These are phyloP conservation scores for Ascocoryne sarcoides DNA, from an alignment of 2,329 filamentous ascomycete genomes.

Conservation along the genomic window DNA sequence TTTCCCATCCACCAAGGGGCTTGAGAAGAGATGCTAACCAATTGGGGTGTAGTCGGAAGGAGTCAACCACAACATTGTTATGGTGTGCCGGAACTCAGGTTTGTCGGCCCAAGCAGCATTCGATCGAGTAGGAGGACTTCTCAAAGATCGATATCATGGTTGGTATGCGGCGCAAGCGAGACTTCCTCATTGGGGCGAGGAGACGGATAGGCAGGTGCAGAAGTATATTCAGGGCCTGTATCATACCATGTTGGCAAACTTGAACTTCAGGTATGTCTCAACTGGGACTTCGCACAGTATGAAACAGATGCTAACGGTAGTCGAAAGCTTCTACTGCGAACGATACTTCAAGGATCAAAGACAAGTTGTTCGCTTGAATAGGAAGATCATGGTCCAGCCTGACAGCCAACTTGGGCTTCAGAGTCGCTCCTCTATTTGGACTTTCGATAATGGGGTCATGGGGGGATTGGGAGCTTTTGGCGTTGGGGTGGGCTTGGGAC, in stretches of 20 bases:
- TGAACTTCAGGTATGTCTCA: constrained; percentile 1
- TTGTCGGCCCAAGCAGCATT: constrained; percentile 3
- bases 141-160: constrained; percentile 2
- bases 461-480: no score
- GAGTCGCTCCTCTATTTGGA: no score
- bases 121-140: not conserved
- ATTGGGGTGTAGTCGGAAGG: constrained; percentile 3
- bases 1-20: not conserved
- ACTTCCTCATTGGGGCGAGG: constrained; percentile 2
- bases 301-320: not conserved
- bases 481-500: no score
- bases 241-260: not conserved
- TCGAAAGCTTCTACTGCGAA: not conserved
- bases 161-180: constrained; percentile 2
- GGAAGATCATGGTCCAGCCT: not conserved
- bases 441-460: no score
- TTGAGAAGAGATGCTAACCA: not conserved
- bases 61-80: constrained; percentile 2
- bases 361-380: not conserved
- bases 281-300: no score
- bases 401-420: no score
- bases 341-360: not conserved
- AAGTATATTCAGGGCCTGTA: constrained; percentile 1
- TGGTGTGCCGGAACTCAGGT: not conserved
- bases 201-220: constrained; percentile 1